Percentiles rank a stretch among this genome's conserved stretches.
Conservation (phyloP, 2,329 filamentous ascomycete genomes). For the Cladosporium sp. region DNA sequence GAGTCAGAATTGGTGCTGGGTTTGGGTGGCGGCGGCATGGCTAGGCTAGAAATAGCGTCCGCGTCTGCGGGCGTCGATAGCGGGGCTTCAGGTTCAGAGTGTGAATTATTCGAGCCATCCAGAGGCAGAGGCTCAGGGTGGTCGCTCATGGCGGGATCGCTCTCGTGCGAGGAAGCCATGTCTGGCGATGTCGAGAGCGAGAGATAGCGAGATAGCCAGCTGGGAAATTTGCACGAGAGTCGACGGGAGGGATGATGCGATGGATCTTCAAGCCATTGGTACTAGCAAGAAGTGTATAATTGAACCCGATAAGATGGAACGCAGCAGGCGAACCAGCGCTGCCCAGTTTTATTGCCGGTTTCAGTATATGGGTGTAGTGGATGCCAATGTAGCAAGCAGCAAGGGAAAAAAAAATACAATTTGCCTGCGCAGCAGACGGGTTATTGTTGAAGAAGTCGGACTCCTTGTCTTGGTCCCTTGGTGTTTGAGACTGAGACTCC, state of each 20-base stretch:
- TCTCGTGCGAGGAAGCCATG: slow-evolving; percentile 19
- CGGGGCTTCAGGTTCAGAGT: not conserved
- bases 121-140: not conserved
- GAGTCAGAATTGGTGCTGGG: slow-evolving; percentile 10
- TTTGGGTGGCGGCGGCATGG: slow-evolving; percentile 18
- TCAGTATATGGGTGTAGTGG: not conserved
- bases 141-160: not conserved
- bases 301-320: not conserved
- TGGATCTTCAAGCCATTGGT: slow-evolving; percentile 14
- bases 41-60: slow-evolving; percentile 12
- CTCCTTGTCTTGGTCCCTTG: not conserved
- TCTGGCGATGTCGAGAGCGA: slow-evolving; percentile 20
- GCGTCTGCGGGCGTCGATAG: not conserved
- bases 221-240: slow-evolving; percentile 7
- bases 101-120: not conserved
- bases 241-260: not conserved
- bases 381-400: not conserved
- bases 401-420: not conserved
- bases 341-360: not conserved
- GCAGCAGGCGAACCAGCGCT: not conserved
- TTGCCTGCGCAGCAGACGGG: not conserved
- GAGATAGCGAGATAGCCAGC: not conserved
- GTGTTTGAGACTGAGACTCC: not conserved
- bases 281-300: slow-evolving; percentile 3
- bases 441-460: not conserved